Base-by-base conservation (phyloP, 768 basidiomycete genomes). In the Leucocoprinus leucothites region DNA sequence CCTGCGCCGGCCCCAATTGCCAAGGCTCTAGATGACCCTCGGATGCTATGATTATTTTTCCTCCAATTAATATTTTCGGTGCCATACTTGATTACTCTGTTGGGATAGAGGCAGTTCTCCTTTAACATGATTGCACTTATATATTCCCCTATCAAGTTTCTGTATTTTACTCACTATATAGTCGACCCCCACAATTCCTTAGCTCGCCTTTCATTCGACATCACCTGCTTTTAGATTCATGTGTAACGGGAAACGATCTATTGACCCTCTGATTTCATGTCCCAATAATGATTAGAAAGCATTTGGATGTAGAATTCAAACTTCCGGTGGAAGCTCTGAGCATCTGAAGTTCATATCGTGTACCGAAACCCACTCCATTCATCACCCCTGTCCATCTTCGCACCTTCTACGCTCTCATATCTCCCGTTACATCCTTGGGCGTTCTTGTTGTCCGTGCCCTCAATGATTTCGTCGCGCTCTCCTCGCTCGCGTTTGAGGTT, bases 361-460 rank as follows among this genome's bases (percentile, higher is more conserved):
- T 89, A 89, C 57, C 82, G 75, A 67, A 87, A 89, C n/a, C 87
- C 85, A 62, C 86, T 89, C 87, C 86, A 89, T 49, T 75, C 66
- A 60, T 89, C 88, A 2, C 87, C 87, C 61, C 86, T 88, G 41
- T 79, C 78, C 21, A 67, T 71, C 58, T 76, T 77, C 16, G 86
- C 87, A 19, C 78, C 82, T 49, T 82, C 75, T n/a, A 81, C 69
- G 56, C 71, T 82, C 50, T 70, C 67, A 58, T 74, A 85, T 25
- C 61, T 69, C 2, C 86, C 86, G 61, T 87, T 87, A 43, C 69
- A 71, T 49, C 75, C 76, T 50, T 78, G 61, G 2, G 74, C 80
- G 16, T 57, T 56, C 57, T 72, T 71, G 58, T 77, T 75, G 28
- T 78, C 75, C 7, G 72, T 58, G 6, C 79, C 78, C 49, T 77